Evolutionary conservation across 345 rosid species (phyloP).

Genomic region (Populus davidiana): DNA sequence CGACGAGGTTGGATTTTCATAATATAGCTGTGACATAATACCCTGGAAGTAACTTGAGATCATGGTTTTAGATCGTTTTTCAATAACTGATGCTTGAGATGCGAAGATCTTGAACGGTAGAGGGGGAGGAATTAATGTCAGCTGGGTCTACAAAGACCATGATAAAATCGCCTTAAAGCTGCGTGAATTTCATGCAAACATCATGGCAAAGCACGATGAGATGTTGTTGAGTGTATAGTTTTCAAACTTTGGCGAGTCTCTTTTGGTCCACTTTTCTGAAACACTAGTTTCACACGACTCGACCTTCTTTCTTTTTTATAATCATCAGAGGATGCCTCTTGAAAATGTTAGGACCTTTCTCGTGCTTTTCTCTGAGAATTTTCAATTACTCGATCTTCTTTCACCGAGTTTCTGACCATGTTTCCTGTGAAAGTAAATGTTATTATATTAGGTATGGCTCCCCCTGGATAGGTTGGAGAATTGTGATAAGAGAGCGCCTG

Average conservation of each 20-base stretch:
- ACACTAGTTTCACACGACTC: constrained; percentile 14
- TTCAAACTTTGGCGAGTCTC: constrained; percentile 7
- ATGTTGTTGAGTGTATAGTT: constrained; percentile 25
- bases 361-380: neutral
- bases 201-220: constrained; percentile 39
- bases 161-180: constrained; percentile 8
- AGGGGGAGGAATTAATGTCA: constrained; percentile 5
- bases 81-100: too few species aligned
- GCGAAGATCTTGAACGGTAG: neutral
- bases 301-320: neutral
- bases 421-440: neutral
- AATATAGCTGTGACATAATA: too few species aligned
- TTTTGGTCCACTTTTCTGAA: constrained; percentile 22
- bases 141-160: constrained; percentile 9
- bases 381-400: constrained; percentile 8
- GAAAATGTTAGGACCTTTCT: constrained; percentile 27
- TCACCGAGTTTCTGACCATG: neutral
- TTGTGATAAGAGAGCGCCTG: constrained; percentile 5
- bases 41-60: too few species aligned
- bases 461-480: constrained; percentile 12
- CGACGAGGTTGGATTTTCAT: too few species aligned
- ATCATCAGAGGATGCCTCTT: constrained; percentile 15
- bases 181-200: constrained; percentile 40
- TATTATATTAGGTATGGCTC: constrained; percentile 16
- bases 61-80: too few species aligned